Evolutionary conservation across 257 asterid genomes (phyloP).

Genomic region (Solanum clarkiae): DNA sequence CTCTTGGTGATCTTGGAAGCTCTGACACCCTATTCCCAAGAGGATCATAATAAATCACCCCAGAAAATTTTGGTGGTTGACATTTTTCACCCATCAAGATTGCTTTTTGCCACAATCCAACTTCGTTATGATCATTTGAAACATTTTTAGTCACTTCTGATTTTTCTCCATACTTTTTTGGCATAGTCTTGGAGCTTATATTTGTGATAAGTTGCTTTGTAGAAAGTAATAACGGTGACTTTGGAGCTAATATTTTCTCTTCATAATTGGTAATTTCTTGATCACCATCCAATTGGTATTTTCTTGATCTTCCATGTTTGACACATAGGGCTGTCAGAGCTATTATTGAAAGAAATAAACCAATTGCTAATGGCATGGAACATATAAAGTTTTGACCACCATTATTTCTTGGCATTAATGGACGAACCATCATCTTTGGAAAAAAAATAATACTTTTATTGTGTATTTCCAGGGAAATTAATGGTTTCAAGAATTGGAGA

Average conservation of each 20-base stretch:
- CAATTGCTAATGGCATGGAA: conserved; percentile 38
- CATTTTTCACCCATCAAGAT: conserved; percentile 79
- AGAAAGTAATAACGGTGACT: conserved; percentile 2
- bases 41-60: conserved; percentile 57
- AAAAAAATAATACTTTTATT: neutral
- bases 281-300: neutral
- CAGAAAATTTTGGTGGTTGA: conserved; percentile 76
- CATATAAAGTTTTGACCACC: conserved; percentile 10
- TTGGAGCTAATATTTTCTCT: conserved; percentile 7
- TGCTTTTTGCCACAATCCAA: conserved; percentile 76
- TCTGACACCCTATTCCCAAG: conserved; percentile 55
- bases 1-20: conserved; percentile 75
- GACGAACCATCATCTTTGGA: conserved; percentile 57
- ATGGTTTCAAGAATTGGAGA: neutral
- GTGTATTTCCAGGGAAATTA: neutral
- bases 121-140: conserved; percentile 4
- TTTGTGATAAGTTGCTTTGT: neutral
- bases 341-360: conserved; percentile 40
- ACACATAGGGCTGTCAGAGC: conserved; percentile 53
- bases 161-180: conserved; percentile 1
- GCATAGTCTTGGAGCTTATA: neutral
- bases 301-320: conserved; percentile 28
- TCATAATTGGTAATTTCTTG: neutral
- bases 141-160: neutral
- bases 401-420: conserved; percentile 1